Evolutionary conservation across 176 grass and related monocot species (phyloP).

Genomic region (Pontederia crassipes): DNA sequence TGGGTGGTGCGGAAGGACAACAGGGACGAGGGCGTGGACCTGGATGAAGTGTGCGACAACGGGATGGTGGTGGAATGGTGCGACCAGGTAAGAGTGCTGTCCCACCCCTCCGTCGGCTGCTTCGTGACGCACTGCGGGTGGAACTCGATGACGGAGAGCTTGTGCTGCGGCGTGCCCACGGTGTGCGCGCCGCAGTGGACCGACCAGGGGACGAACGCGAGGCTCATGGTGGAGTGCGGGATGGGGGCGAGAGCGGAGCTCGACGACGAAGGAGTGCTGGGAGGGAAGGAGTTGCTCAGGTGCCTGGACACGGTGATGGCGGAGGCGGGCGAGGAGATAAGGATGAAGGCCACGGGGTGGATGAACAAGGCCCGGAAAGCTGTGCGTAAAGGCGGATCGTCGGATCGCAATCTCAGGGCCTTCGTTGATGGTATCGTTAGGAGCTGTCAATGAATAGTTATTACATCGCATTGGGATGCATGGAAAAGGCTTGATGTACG

Average conservation of each 20-base stretch:
- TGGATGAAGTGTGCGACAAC: background rate
- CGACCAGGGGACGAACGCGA: slow-evolving; percentile 53
- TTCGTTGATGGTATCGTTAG: background rate
- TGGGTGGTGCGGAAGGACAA: too few relatives aligned
- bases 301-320: slow-evolving; percentile 37
- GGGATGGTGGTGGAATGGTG: slow-evolving; percentile 72
- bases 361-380: slow-evolving; percentile 15
- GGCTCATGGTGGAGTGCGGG: slow-evolving; percentile 47
- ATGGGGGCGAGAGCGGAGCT: slow-evolving; percentile 34
- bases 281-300: slow-evolving; percentile 40
- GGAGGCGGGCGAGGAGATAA: slow-evolving; percentile 19
- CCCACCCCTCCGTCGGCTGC: slow-evolving; percentile 46
- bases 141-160: slow-evolving; percentile 53
- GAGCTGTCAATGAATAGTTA: too few relatives aligned
- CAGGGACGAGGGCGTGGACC: too few relatives aligned
- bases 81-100: slow-evolving; percentile 40
- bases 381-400: background rate
- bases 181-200: slow-evolving; percentile 46
- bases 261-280: slow-evolving; percentile 34
- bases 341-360: slow-evolving; percentile 26
- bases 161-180: slow-evolving; percentile 37
- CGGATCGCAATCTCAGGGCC: slow-evolving; percentile 11
- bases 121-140: slow-evolving; percentile 69
- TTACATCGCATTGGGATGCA: too few relatives aligned
- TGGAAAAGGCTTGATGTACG: too few relatives aligned